Percentiles rank a stretch among this genome's conserved stretches.
Evolutionary conservation across 73 alveolate species (phyloP).

Genomic region (Paramecium sexaurelia): DNA sequence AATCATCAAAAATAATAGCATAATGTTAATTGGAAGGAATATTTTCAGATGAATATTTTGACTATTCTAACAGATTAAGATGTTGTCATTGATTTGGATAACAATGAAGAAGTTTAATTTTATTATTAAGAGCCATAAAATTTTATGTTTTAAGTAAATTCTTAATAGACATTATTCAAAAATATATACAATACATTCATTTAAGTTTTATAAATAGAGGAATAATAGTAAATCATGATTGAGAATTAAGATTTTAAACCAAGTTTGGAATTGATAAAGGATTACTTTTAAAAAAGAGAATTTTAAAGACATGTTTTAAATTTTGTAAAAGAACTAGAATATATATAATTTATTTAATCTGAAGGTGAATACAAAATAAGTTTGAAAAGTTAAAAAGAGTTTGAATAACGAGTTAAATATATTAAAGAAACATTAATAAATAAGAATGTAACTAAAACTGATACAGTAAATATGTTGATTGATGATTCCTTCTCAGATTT

Average conservation of each 20-base stretch:
- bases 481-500: not conserved
- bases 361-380: not conserved
- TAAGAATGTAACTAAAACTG: not conserved
- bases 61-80: not conserved
- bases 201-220: not conserved
- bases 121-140: not conserved
- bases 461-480: not conserved
- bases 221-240: not conserved
- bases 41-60: not conserved
- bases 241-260: not conserved
- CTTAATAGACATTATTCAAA: not conserved
- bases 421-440: not conserved
- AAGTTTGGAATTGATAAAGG: not conserved
- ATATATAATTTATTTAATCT: not conserved
- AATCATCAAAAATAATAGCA: not conserved
- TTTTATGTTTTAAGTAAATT: not conserved
- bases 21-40: slow-evolving; percentile 32
- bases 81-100: not conserved
- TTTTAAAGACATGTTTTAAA: not conserved
- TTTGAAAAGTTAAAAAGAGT: not conserved
- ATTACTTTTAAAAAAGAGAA: slow-evolving; percentile 1
- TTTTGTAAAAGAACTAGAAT: not conserved
- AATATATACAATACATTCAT: not conserved
- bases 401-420: not conserved
- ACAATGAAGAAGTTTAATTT: not conserved